Evolutionary conservation across 148 eudicot genomes (phyloP), one percentile per base, ranked within the genome.

Genomic region (Agrostemma githago): DNA sequence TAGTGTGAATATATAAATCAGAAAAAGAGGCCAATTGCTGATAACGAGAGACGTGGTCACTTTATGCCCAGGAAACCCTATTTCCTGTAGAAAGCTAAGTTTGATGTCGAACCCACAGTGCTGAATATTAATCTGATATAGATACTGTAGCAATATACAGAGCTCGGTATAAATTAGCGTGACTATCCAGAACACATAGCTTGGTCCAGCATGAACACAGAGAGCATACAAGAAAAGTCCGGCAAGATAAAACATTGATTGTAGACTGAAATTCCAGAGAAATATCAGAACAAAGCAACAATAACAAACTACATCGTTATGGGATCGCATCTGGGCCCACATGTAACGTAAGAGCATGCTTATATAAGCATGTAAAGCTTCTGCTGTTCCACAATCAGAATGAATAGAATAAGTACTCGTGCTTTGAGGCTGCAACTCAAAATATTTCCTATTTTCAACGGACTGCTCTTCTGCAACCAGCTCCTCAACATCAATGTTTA

Each of bases 241-340:
- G 53, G 86, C 96, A 76, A 94, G 90, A 82, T 94, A 94, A 7
- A 89, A 91, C 98, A 94, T 88, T 8, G 97, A 94, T 40, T 89
- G 91, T 79, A 94, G 80, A 79, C 96, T 94, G 87, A 94, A 94
- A 80, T 94, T 94, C 98, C 98, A 95, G 43, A 95, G 86, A 75
- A 92, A 92, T 73, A 90, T 89, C 19, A 95, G 81, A 80, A 95
- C 74, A 78, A 95, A 95, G 86, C 97, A 92, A 81, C 92, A 88
- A 78, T 95, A 95, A 75, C 98, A 95, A 57, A 95, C 98, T 72
- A 95, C 74, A 72, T 95, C 97, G 64, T 89, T 89, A 73, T 95
- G 92, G 34, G 98, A 88, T 19, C 93, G 83, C 93, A 95, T 95
- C 76, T 90, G 97, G 73, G 87, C 86, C 98, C 98, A 95, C 67